phyloP scores from a whole-genome alignment of 2,329 filamentous ascomycete genomes.

The Fusarium nelsonii region DNA sequence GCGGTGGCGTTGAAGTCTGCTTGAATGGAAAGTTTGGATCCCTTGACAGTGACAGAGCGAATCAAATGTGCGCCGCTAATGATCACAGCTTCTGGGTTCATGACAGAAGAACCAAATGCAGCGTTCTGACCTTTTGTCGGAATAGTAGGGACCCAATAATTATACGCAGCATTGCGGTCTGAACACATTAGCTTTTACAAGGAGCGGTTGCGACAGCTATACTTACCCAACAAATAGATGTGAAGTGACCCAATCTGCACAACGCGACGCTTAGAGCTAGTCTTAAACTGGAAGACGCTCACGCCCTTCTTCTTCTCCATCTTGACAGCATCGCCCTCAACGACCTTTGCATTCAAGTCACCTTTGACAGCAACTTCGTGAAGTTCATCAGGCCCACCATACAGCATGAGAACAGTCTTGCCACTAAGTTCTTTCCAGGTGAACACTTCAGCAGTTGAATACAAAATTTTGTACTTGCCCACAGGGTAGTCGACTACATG shows the following conservation, averaged over 20 bases:
- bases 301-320: slow-evolving; percentile 30
- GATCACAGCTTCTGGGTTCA: slow-evolving; percentile 56
- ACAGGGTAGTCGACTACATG: slow-evolving; percentile 76
- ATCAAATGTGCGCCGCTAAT: slow-evolving; percentile 74
- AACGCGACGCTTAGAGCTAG: slow-evolving; percentile 47
- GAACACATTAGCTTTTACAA: not conserved
- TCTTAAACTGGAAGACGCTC: slow-evolving; percentile 52
- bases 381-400: slow-evolving; percentile 70
- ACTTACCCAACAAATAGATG: slow-evolving; percentile 56
- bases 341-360: slow-evolving; percentile 16
- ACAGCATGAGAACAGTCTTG: slow-evolving; percentile 72
- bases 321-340: slow-evolving; percentile 50
- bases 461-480: slow-evolving; percentile 69
- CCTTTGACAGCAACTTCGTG: slow-evolving; percentile 70
- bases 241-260: slow-evolving; percentile 55
- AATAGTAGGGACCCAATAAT: slow-evolving; percentile 74
- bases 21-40: slow-evolving; percentile 69
- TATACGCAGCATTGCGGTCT: slow-evolving; percentile 75
- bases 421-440: slow-evolving; percentile 74
- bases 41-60: slow-evolving; percentile 68
- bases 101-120: slow-evolving; percentile 53
- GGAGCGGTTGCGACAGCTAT: accelerated
- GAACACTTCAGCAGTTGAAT: slow-evolving; percentile 77
- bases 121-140: slow-evolving; percentile 49
- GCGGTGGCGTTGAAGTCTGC: slow-evolving; percentile 81